These are phyloP conservation scores for Mycena citricolor DNA, from an alignment of 1,284 basidiomycete genomes.

Conservation along the genomic window DNA sequence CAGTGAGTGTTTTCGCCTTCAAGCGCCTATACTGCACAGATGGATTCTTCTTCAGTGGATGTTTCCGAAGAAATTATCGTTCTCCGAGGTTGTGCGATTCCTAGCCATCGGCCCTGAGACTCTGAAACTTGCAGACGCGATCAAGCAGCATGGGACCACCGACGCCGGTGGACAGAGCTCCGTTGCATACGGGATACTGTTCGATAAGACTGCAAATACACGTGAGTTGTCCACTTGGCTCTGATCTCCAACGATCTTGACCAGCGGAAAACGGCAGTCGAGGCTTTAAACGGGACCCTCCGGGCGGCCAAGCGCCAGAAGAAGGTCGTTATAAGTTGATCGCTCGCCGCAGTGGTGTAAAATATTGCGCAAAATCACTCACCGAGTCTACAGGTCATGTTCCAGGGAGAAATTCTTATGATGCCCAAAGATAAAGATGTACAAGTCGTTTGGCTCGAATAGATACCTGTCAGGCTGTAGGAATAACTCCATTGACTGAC, in stretches of 20 bases:
- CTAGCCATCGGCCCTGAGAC: too few relatives aligned
- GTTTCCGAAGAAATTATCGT: neutral
- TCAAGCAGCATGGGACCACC: conserved; percentile 39
- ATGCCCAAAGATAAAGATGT: conserved; percentile 48
- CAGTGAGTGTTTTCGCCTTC: too few relatives aligned
- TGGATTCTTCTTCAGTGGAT: too few relatives aligned
- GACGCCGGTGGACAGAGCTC: conserved; percentile 38
- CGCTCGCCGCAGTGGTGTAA: neutral
- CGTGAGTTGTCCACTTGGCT: conserved; percentile 30
- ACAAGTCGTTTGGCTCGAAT: conserved; percentile 35
- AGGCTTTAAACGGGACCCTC: conserved; percentile 46
- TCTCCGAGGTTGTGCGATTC: neutral
- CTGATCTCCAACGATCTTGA: neutral
- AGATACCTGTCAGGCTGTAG: too few relatives aligned
- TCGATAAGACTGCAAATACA: conserved; percentile 45
- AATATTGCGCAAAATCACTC: neutral
- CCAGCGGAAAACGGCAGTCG: conserved; percentile 31
- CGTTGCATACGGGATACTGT: conserved; percentile 41
- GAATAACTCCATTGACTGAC: too few relatives aligned
- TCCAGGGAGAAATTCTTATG: conserved; percentile 45
- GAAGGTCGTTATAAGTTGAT: conserved; percentile 33
- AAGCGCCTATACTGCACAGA: too few relatives aligned
- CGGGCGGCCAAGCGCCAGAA: conserved; percentile 46
- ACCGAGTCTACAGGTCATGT: conserved; percentile 35
- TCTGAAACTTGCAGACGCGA: conserved; percentile 31